phyloP scores from a whole-genome alignment of 768 basidiomycete species.

The Mycena maculata region DNA sequence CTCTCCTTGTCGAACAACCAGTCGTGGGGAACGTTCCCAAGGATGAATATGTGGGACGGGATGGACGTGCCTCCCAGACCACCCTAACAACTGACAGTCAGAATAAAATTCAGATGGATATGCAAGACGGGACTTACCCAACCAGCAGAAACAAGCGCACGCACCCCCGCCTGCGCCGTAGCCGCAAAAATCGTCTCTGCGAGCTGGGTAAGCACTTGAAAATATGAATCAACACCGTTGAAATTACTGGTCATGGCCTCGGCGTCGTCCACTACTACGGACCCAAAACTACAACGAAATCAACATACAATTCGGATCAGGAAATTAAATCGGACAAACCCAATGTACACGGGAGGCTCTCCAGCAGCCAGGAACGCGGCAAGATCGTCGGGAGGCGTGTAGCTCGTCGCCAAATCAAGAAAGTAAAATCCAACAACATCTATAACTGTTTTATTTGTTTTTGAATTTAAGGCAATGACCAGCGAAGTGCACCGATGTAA shows the following conservation, averaged over 20 bases:
- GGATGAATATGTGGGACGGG: conserved; percentile 68
- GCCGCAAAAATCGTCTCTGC: conserved; percentile 70
- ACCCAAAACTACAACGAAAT: conserved; percentile 60
- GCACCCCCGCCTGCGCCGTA: conserved; percentile 62
- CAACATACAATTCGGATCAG: background rate
- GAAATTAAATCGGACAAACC: conserved; percentile 46
- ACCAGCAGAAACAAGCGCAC: conserved; percentile 72
- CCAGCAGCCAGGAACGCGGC: conserved; percentile 61
- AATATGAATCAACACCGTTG: background rate
- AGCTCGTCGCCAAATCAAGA: conserved; percentile 62
- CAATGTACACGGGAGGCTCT: conserved; percentile 68
- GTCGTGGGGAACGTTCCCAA: conserved; percentile 77
- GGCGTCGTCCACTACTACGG: conserved; percentile 69
- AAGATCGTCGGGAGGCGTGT: conserved; percentile 60
- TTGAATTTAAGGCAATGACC: background rate
- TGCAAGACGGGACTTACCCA: conserved; percentile 56
- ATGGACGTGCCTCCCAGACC: conserved; percentile 64
- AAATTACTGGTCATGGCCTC: conserved; percentile 59
- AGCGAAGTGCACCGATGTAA: conserved; percentile 61
- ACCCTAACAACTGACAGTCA: conserved; percentile 47
- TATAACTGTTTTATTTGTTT: conserved; percentile 32
- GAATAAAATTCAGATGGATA: background rate
- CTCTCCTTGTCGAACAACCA: conserved; percentile 70
- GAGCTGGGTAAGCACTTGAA: background rate
- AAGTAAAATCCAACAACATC: conserved; percentile 78